These are phyloP conservation scores for Auriscalpium vulgare DNA, from an alignment of 768 basidiomycete species.

Conservation along the genomic window DNA sequence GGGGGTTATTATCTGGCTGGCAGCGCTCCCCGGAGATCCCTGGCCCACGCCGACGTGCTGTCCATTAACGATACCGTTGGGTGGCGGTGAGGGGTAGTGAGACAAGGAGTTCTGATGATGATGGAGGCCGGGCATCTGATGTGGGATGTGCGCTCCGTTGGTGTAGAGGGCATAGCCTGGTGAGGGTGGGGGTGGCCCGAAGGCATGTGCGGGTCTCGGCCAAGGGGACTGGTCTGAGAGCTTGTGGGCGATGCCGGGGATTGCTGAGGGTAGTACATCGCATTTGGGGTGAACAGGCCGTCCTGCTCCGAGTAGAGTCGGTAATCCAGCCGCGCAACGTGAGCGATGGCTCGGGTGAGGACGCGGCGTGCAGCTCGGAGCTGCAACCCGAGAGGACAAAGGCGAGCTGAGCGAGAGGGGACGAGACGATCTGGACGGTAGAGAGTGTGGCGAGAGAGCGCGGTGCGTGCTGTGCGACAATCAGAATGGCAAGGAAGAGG, in stretches of 20 bases:
- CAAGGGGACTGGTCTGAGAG: conserved; percentile 70
- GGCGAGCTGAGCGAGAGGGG: background rate
- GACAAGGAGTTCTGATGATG: conserved; percentile 81
- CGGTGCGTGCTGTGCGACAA: background rate
- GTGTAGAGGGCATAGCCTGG: conserved; percentile 73
- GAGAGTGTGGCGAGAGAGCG: background rate
- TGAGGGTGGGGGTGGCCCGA: conserved; percentile 52
- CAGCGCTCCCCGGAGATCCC: conserved; percentile 19
- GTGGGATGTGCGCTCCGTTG: conserved; percentile 48
- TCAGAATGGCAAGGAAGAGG: background rate
- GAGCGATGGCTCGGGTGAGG: background rate
- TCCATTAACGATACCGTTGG: conserved; percentile 20
- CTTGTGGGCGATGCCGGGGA: conserved; percentile 74
- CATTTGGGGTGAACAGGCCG: conserved; percentile 26
- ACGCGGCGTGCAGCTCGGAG: background rate
- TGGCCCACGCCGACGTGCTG: conserved; percentile 13
- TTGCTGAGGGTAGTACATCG: conserved; percentile 82
- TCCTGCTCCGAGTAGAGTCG: conserved; percentile 11
- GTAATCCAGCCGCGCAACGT: background rate
- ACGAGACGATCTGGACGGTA: background rate
- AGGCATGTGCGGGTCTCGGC: conserved; percentile 51
- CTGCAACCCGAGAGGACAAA: background rate
- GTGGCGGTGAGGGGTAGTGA: conserved; percentile 76
- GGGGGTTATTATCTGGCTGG: conserved; percentile 60
- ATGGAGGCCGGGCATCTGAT: conserved; percentile 40